phyloP scores from a whole-genome alignment of 352 stramenopile species.

The Blastocystis sp. region DNA sequence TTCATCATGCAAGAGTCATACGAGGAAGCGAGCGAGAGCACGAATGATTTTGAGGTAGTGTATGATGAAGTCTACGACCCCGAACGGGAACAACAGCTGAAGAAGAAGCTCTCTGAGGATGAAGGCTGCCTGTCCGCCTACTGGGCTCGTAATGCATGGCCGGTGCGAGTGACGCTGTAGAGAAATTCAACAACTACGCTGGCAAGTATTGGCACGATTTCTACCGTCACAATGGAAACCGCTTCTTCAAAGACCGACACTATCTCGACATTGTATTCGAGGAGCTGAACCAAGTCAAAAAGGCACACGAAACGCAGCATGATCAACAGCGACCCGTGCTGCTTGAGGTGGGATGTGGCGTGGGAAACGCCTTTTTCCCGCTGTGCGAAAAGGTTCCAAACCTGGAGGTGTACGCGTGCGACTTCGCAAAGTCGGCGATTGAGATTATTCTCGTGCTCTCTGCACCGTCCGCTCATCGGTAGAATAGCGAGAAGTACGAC shows the following conservation, averaged over 20 bases:
- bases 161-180: conserved; percentile 74
- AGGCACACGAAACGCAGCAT: background rate
- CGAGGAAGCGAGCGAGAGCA: background rate
- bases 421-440: conserved; percentile 86
- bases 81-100: conserved; percentile 47
- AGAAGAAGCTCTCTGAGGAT: conserved; percentile 1
- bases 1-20: background rate
- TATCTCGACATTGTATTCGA: conserved; percentile 87
- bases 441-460: conserved; percentile 81
- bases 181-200: conserved; percentile 85
- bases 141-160: conserved; percentile 7
- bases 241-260: conserved; percentile 88
- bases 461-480: background rate
- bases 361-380: conserved; percentile 85
- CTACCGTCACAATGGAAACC: conserved; percentile 87
- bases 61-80: conserved; percentile 67
- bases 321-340: conserved; percentile 76
- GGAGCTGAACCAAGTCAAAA: conserved; percentile 78
- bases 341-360: conserved; percentile 84
- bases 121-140: conserved; percentile 32
- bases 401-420: conserved; percentile 83
- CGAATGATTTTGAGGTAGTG: conserved; percentile 45
- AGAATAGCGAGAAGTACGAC: conserved; percentile 85
- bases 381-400: conserved; percentile 83
- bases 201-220: conserved; percentile 88